phyloP scores from a whole-genome alignment of 768 basidiomycete species.

The Lyophyllum semitale region DNA sequence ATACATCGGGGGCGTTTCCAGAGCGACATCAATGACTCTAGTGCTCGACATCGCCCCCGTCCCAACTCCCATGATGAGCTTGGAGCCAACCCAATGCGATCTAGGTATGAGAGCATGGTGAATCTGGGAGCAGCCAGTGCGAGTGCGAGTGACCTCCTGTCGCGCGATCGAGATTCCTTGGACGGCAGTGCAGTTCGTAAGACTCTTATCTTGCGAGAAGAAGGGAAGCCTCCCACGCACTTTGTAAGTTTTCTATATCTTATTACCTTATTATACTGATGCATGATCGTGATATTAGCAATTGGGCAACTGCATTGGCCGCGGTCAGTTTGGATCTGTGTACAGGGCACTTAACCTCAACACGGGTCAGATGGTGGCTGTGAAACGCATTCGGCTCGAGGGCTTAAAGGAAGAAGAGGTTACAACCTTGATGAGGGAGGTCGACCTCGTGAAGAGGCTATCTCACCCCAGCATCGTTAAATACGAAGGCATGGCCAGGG shows the following conservation, averaged over 20 bases:
- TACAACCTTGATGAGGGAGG: constrained; percentile 89
- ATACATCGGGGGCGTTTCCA: constrained; percentile 67
- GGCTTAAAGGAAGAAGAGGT: constrained; percentile 92
- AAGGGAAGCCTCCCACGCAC: constrained; percentile 76
- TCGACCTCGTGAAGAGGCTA: constrained; percentile 87
- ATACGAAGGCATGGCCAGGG: constrained; percentile 94
- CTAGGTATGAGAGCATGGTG: constrained; percentile 75
- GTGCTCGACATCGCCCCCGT: constrained; percentile 50
- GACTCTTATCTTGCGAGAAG: constrained; percentile 77
- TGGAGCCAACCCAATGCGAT: constrained; percentile 51
- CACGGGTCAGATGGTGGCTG: constrained; percentile 98
- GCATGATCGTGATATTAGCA: constrained; percentile 54
- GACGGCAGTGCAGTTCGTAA: constrained; percentile 67
- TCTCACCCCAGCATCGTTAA: constrained; percentile 96
- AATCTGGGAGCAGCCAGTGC: constrained; percentile 56
- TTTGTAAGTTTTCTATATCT: constrained; percentile 60
- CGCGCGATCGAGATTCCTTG: constrained; percentile 61
- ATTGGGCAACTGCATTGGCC: constrained; percentile 96
- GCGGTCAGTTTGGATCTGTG: constrained; percentile 95
- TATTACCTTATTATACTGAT: neutral
- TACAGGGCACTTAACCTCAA: constrained; percentile 93
- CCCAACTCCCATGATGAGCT: constrained; percentile 73
- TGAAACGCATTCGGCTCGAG: constrained; percentile 90
- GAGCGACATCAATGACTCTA: constrained; percentile 67
- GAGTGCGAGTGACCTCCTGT: constrained; percentile 66